Base-by-base conservation (phyloP, 352 stramenopile species). In the Pythium monospermum region DNA sequence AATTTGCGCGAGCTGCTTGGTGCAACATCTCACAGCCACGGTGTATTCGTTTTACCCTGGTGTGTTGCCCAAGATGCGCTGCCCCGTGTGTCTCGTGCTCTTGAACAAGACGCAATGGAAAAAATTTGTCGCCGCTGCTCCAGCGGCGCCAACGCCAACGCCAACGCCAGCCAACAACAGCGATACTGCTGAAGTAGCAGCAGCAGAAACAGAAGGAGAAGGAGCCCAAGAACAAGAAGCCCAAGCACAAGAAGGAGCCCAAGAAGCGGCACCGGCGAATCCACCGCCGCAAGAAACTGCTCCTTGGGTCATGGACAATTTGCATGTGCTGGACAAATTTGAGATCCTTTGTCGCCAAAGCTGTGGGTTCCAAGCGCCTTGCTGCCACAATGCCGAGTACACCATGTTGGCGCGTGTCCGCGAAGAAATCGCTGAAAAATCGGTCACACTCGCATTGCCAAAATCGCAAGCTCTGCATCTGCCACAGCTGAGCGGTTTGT, bases 11-110 rank as follows among this genome's bases (percentile, higher is more conserved):
- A 18, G 37, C 13, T 85, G 74, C 47, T 49, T 85, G 38, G 67
- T 83, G 56, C 69, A 72, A 47, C 64, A 80, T 47, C 33, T 85
- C 25, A 71, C 63, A 8, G 69, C 69, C 36, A 77, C 53, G 51
- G 63, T 83, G 27, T 83, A 83, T 54, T 68, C 69, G 52, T 83
- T 68, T 53, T 85, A 85, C 62, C 61, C 71, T 0, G 74, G 74
- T 8, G 67, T 83, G 28, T 49, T 85, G 22, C 74, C 74, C n/a
- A 83, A 83, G 64, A 69, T 85, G 38, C 71, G 71, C n/a, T 85
- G 74, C 19, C 74, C 74, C n/a, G 64, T 76, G 47, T 85, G 74
- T 41, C 51, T 85, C 37, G 73, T 51, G 10, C 59, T 77, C 13
- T 46, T 83, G 12, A 76, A 81, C 51, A 81, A 75, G 46, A 59